These are phyloP conservation scores for Plantago rigida DNA, from an alignment of 305 asterid genomes.

Conservation along the genomic window DNA sequence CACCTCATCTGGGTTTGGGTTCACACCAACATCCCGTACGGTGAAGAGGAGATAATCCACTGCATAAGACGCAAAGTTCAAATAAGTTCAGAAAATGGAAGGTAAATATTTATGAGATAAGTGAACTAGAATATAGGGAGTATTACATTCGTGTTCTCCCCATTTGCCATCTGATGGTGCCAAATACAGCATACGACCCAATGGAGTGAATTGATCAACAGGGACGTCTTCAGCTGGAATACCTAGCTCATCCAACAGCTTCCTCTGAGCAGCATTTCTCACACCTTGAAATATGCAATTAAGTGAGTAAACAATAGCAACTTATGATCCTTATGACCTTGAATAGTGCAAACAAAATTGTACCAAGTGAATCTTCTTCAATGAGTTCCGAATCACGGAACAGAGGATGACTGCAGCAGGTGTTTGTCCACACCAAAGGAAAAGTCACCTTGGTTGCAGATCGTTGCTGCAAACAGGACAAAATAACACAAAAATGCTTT, in stretches of 20 bases:
- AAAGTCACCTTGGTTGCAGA: slow-evolving; percentile 74
- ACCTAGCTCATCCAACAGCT: slow-evolving; percentile 88
- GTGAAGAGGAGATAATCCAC: slow-evolving; percentile 94
- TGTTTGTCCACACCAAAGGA: slow-evolving; percentile 78
- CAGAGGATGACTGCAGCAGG: slow-evolving; percentile 81
- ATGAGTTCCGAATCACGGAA: slow-evolving; percentile 65
- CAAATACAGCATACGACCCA: slow-evolving; percentile 89
- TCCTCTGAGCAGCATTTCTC: slow-evolving; percentile 94
- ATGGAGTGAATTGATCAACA: slow-evolving; percentile 60
- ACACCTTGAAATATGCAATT: slow-evolving; percentile 44
- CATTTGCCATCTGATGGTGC: slow-evolving; percentile 98
- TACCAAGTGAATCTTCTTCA: slow-evolving; percentile 64
- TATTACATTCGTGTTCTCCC: slow-evolving; percentile 95
- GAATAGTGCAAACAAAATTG: slow-evolving; percentile 14
- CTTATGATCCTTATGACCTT: background rate
- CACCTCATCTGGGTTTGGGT: slow-evolving; percentile 88
- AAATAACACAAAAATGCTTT: slow-evolving; percentile 5
- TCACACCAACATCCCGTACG: slow-evolving; percentile 58
- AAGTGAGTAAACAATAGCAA: slow-evolving; percentile 9
- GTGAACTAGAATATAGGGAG: background rate
- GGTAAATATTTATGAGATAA: too few relatives aligned
- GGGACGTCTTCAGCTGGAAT: slow-evolving; percentile 86
- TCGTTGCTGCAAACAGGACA: slow-evolving; percentile 45
- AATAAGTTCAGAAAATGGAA: background rate
- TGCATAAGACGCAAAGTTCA: slow-evolving; percentile 26